These are phyloP conservation scores for Casaregolazyma lundiana DNA, from an alignment of 1,139 yeast genomes.

Conservation along the genomic window DNA sequence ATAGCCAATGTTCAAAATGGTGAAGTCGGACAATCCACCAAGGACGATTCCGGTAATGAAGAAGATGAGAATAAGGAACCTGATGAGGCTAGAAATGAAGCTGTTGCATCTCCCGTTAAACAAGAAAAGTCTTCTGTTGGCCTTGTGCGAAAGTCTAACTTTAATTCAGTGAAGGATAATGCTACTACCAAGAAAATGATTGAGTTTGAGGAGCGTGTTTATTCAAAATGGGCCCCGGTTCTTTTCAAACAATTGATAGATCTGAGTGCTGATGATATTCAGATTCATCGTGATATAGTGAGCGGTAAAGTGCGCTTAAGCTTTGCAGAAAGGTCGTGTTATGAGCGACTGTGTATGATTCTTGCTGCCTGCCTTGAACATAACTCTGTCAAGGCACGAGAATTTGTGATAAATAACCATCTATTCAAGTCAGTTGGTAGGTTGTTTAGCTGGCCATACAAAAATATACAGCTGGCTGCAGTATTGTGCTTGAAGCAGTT, in stretches of 20 bases:
- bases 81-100: not conserved
- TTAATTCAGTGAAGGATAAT: not conserved
- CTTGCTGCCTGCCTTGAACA: conserved; percentile 60
- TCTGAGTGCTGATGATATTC: conserved; percentile 1
- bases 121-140: conserved; percentile 3
- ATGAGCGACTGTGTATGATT: conserved; percentile 66
- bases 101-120: not conserved
- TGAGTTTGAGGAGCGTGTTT: conserved; percentile 20
- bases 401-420: conserved; percentile 55
- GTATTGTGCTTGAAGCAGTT: conserved; percentile 28
- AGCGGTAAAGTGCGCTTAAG: not conserved
- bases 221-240: conserved; percentile 20
- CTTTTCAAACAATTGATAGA: conserved; percentile 20
- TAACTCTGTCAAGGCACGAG: conserved; percentile 52
- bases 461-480: conserved; percentile 60
- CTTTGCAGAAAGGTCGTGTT: conserved; percentile 28
- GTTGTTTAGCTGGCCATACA: conserved; percentile 37
- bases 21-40: not conserved
- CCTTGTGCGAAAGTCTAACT: conserved; percentile 7
- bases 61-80: not conserved
- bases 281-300: not conserved
- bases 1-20: not conserved
- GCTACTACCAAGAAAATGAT: conserved; percentile 32
- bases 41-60: not conserved
- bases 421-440: conserved; percentile 51